These are phyloP conservation scores for Candida tallmaniae DNA, from an alignment of 805 yeast genomes.

Conservation along the genomic window DNA sequence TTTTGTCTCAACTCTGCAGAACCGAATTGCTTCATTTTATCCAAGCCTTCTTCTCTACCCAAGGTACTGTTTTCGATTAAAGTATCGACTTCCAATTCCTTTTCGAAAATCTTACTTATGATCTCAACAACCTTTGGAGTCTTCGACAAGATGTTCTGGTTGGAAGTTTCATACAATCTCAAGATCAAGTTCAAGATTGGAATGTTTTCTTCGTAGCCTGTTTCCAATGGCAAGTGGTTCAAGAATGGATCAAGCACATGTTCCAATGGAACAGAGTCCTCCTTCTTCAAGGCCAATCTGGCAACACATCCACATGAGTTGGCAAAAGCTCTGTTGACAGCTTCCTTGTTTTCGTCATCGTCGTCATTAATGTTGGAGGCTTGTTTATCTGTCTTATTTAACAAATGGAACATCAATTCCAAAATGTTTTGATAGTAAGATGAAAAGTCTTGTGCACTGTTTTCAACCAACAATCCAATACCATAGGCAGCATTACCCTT, in stretches of 20 bases:
- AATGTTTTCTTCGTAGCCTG: constrained; percentile 88
- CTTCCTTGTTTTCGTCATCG: constrained; percentile 74
- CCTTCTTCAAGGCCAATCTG: constrained; percentile 76
- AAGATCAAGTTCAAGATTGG: constrained; percentile 81
- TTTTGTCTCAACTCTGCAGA: constrained; percentile 58
- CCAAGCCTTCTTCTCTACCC: constrained; percentile 82
- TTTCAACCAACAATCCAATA: constrained; percentile 69
- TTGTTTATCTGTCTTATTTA: constrained; percentile 57
- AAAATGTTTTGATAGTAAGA: constrained; percentile 66
- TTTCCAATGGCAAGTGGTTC: constrained; percentile 75
- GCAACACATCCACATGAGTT: constrained; percentile 98
- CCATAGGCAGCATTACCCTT: constrained; percentile 96
- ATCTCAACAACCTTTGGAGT: constrained; percentile 63
- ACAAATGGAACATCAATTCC: constrained; percentile 73
- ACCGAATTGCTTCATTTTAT: constrained; percentile 74
- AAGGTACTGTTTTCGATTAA: constrained; percentile 69
- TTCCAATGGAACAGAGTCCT: constrained; percentile 64
- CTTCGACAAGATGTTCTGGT: constrained; percentile 48
- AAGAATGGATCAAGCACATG: constrained; percentile 74
- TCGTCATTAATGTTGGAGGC: constrained; percentile 41
- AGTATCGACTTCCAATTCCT: constrained; percentile 70
- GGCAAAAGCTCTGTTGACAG: constrained; percentile 78
- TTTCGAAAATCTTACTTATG: constrained; percentile 65
- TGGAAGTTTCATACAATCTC: constrained; percentile 62
- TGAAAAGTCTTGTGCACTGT: constrained; percentile 54